phyloP scores from a whole-genome alignment of 1,284 basidiomycete species.

The Megacollybia platyphylla region DNA sequence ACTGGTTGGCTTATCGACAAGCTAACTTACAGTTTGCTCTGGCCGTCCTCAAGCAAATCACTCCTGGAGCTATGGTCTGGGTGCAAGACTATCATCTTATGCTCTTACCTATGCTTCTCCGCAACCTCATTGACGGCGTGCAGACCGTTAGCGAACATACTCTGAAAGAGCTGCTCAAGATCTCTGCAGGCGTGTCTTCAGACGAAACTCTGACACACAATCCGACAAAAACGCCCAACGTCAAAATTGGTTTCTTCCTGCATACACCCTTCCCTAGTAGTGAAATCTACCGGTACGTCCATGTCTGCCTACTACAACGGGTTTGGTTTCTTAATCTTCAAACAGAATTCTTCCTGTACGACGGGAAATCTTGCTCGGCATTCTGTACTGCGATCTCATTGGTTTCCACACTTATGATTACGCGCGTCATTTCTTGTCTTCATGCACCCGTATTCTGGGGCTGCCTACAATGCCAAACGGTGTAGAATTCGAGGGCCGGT shows the following conservation, averaged over 20 bases:
- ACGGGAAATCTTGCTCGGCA: constrained; percentile 89
- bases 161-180: constrained; percentile 56
- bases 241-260: constrained; percentile 96
- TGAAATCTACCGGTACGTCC: constrained; percentile 86
- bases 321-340: constrained; percentile 1
- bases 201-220: constrained; percentile 29
- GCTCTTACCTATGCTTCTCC: constrained; percentile 92
- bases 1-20: constrained; percentile 96
- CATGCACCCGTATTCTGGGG: constrained; percentile 92
- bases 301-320: constrained; percentile 6
- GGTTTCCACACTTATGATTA: constrained; percentile 99
- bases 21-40: constrained; percentile 95
- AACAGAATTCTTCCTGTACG: constrained; percentile 88
- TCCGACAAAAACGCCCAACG: constrained; percentile 33
- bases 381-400: constrained; percentile 92
- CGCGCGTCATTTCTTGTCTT: constrained; percentile 96
- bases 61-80: constrained; percentile 91
- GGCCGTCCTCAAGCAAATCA: constrained; percentile 67
- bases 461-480: constrained; percentile 98
- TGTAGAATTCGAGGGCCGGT: constrained; percentile 88
- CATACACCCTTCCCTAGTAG: constrained; percentile 98
- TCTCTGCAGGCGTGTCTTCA: constrained; percentile 64
- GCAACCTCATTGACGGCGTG: constrained; percentile 74
- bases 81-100: constrained; percentile 98
- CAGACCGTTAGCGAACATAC: constrained; percentile 49